Evolutionary conservation across 345 rosid genomes (phyloP).

Genomic region (Citrus maxima): DNA sequence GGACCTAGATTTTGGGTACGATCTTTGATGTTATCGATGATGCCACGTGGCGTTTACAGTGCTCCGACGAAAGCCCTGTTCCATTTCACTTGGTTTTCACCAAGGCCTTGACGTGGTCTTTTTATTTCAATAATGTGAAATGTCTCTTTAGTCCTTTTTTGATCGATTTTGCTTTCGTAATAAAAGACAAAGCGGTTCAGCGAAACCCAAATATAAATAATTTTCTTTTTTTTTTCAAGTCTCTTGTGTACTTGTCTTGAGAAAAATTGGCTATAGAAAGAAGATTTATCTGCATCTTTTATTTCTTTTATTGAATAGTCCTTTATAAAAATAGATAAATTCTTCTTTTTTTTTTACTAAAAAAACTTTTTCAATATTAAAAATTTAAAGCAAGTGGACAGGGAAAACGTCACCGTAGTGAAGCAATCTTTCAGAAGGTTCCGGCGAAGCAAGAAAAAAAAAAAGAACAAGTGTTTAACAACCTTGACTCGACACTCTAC

Average conservation of each 20-base stretch:
- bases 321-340: too few species aligned
- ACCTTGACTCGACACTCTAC: not conserved
- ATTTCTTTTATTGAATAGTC: too few species aligned
- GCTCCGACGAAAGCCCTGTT: not conserved
- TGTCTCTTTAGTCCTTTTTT: slow-evolving; percentile 1
- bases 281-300: too few species aligned
- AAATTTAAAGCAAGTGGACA: not conserved
- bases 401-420: slow-evolving; percentile 4
- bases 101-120: not conserved
- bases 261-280: too few species aligned
- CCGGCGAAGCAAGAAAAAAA: not conserved
- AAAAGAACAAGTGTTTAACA: not conserved
- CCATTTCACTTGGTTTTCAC: not conserved
- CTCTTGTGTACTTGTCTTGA: too few species aligned
- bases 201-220: not conserved
- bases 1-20: slow-evolving; percentile 7
- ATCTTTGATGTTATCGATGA: not conserved
- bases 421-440: not conserved
- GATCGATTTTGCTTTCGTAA: not conserved
- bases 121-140: not conserved
- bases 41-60: slow-evolving; percentile 1
- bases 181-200: not conserved
- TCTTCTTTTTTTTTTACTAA: too few species aligned
- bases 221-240: too few species aligned
- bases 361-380: too few species aligned